A percentile compares a stretch with the other conserved stretches of the same genome.
Evolutionary conservation across 495 filamentous ascomycete genomes (phyloP).

Genomic region (Annulohypoxylon stygium): DNA sequence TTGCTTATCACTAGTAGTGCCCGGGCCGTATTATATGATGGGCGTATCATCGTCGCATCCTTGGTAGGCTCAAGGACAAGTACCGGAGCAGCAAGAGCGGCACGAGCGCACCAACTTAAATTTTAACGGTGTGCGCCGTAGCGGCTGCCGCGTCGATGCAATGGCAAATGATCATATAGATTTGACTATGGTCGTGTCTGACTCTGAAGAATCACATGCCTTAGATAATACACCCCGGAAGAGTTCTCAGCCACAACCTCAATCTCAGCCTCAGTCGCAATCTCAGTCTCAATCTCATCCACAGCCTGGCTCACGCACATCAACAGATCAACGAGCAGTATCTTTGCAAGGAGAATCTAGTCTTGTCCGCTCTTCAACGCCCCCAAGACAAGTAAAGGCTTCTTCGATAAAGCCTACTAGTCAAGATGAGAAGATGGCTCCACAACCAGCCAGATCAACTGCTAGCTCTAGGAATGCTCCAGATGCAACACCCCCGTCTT

Average conservation of each 20-base stretch:
- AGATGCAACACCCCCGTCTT: slow-evolving; percentile 37
- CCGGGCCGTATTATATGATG: slow-evolving; percentile 9
- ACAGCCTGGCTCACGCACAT: slow-evolving; percentile 21
- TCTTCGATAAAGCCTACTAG: slow-evolving; percentile 25
- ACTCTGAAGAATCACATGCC: slow-evolving; percentile 35
- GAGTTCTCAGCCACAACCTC: slow-evolving; percentile 3
- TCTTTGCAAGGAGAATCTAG: slow-evolving; percentile 21
- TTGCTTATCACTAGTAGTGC: not conserved
- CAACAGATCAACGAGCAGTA: slow-evolving; percentile 25
- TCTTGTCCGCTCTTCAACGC: slow-evolving; percentile 36
- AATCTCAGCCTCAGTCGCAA: not conserved
- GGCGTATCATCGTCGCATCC: slow-evolving; percentile 15
- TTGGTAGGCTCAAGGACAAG: slow-evolving; percentile 24
- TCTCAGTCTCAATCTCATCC: slow-evolving; percentile 16
- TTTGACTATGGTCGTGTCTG: slow-evolving; percentile 32
- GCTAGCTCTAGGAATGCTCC: slow-evolving; percentile 18
- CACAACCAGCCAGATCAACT: slow-evolving; percentile 28
- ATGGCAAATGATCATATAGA: slow-evolving; percentile 28
- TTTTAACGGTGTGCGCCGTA: slow-evolving; percentile 5
- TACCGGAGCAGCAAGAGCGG: not conserved
- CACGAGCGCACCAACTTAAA: not conserved
- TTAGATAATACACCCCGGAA: slow-evolving; percentile 10
- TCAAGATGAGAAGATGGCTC: slow-evolving; percentile 36
- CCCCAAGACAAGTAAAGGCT: slow-evolving; percentile 18
- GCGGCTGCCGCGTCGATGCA: not conserved